Evolutionary conservation across 768 basidiomycete species (phyloP).

Genomic region (Pulveroboletus sp.): DNA sequence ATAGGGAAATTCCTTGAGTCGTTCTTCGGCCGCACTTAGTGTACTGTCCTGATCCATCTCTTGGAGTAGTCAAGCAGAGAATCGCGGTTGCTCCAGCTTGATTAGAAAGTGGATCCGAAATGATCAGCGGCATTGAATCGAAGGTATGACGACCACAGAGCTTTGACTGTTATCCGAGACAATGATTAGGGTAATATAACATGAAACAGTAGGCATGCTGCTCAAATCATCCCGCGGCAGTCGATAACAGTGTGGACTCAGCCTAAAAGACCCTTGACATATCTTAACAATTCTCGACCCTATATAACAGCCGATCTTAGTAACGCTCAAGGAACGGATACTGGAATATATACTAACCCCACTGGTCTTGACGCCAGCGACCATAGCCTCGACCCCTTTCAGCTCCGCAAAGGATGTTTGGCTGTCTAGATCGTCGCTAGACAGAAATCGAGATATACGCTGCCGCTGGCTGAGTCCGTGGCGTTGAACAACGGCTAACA

Average conservation of each 20-base stretch:
- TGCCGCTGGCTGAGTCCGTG: conserved; percentile 59
- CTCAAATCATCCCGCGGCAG: background rate
- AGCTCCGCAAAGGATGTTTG: conserved; percentile 36
- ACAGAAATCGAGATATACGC: conserved; percentile 34
- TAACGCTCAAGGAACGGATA: conserved; percentile 5
- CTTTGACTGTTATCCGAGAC: background rate
- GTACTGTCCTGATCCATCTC: background rate
- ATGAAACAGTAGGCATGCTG: background rate
- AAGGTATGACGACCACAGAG: background rate
- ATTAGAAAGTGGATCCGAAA: background rate
- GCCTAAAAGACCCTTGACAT: conserved; percentile 63
- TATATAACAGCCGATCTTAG: conserved; percentile 24
- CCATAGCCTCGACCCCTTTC: conserved; percentile 64
- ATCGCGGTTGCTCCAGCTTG: background rate
- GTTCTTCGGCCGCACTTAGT: too few species aligned
- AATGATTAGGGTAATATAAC: background rate
- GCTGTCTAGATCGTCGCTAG: conserved; percentile 13
- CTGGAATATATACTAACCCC: conserved; percentile 49
- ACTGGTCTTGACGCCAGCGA: conserved; percentile 65
- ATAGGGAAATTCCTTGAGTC: conserved; percentile 2
- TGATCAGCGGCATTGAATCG: background rate
- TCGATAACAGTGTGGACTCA: conserved; percentile 28
- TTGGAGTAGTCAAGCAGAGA: background rate
- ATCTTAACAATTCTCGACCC: conserved; percentile 68
- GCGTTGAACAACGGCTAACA: conserved; percentile 62